These are phyloP conservation scores for Trifolium subterraneum DNA, from an alignment of 306 rosid genomes.

Conservation along the genomic window DNA sequence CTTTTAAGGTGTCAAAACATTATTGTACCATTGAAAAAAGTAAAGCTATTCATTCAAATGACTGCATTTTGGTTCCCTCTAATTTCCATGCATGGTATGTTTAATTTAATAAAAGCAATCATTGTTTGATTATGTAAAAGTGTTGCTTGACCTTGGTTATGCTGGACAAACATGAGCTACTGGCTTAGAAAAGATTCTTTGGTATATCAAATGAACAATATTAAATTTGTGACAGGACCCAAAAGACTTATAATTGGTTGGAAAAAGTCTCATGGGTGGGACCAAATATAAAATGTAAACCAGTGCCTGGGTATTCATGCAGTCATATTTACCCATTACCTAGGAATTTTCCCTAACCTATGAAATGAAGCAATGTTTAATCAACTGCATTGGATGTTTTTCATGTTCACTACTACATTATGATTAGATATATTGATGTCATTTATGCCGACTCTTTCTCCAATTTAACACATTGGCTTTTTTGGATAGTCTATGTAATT, in stretches of 20 bases:
- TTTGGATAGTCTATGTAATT: no score
- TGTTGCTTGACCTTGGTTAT: constrained; percentile 10
- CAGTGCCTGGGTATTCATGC: neutral
- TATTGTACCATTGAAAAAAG: neutral
- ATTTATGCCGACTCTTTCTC: constrained; percentile 10
- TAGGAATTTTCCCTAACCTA: neutral
- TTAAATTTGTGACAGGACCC: constrained; percentile 10
- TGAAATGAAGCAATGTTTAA: neutral
- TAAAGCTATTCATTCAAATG: constrained; percentile 23
- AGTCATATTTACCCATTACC: neutral
- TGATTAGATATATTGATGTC: constrained; percentile 12
- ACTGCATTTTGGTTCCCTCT: constrained; percentile 1
- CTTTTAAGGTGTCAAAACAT: constrained; percentile 5
- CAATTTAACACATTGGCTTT: neutral
- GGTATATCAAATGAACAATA: neutral
- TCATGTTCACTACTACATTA: neutral
- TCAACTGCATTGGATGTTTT: constrained; percentile 22
- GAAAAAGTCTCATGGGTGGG: neutral
- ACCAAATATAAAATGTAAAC: constrained; percentile 17
- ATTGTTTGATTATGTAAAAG: constrained; percentile 15
- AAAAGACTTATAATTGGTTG: neutral
- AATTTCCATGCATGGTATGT: neutral
- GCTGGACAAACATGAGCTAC: constrained; percentile 16
- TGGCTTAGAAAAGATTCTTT: constrained; percentile 9
- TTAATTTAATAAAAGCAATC: neutral